Evolutionary conservation across 768 basidiomycete species (phyloP).

Genomic region (Boletus pseudopeckii): DNA sequence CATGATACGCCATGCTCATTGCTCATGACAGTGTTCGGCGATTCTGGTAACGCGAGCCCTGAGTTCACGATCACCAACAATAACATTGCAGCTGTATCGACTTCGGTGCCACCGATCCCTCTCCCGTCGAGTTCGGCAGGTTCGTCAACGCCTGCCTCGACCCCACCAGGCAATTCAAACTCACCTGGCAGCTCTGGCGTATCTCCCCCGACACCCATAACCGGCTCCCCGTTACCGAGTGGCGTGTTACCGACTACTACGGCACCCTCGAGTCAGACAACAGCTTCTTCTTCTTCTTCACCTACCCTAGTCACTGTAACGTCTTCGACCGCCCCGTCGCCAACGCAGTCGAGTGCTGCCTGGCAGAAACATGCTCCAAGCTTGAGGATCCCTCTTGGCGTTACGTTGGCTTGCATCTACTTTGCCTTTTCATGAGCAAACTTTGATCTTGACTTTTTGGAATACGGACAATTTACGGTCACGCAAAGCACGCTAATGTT

Average conservation of each 20-base stretch:
- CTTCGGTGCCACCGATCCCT: slow-evolving; percentile 10
- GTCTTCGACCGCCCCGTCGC: slow-evolving; percentile 1
- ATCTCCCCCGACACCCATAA: not conserved
- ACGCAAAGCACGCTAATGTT: slow-evolving; percentile 6
- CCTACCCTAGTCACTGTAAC: slow-evolving; percentile 7
- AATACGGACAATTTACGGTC: slow-evolving; percentile 9
- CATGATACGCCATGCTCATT: not conserved
- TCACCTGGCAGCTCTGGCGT: not conserved
- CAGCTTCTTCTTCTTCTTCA: not conserved
- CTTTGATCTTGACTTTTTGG: slow-evolving; percentile 8
- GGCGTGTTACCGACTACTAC: not conserved
- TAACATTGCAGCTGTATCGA: slow-evolving; percentile 33
- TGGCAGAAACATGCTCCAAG: slow-evolving; percentile 22
- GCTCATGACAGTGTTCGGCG: slow-evolving; percentile 33
- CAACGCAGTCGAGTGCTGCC: slow-evolving; percentile 23
- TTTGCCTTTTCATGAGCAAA: slow-evolving; percentile 19
- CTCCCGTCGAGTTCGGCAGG: not conserved
- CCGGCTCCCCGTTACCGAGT: not conserved
- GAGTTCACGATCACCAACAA: slow-evolving; percentile 55
- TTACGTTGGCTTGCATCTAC: slow-evolving; percentile 16
- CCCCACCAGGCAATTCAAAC: not conserved
- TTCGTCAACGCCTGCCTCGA: slow-evolving; percentile 1
- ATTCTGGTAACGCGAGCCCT: slow-evolving; percentile 41
- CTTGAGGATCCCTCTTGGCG: slow-evolving; percentile 11
- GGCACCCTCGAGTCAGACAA: not conserved